Conservation (phyloP, 371 early-diverging fungal species). For the Rhizomucor miehei region DNA sequence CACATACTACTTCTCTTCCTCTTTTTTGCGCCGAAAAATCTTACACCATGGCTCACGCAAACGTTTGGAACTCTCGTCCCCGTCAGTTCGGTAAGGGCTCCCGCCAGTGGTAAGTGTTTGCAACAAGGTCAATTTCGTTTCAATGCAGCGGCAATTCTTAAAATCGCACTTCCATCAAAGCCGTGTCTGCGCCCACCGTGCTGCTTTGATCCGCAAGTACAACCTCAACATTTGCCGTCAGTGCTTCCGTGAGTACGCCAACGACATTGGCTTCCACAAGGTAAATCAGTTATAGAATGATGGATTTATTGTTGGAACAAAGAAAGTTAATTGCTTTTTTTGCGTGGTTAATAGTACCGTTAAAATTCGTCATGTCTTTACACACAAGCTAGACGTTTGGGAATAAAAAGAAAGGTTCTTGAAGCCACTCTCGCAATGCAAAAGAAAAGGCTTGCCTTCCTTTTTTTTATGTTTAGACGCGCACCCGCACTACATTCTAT, state of each 20-base stretch:
- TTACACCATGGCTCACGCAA: conserved; percentile 85
- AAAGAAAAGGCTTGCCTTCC: not conserved
- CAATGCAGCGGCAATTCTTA: not conserved
- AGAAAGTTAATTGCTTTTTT: not conserved
- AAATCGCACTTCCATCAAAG: conserved; percentile 37
- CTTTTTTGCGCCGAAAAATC: conserved; percentile 5
- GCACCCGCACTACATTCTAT: too few species aligned
- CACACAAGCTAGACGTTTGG: too few species aligned
- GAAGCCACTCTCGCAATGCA: too few species aligned
- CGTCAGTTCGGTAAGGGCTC: conserved; percentile 95
- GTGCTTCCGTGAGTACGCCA: conserved; percentile 99
- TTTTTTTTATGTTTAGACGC: too few species aligned
- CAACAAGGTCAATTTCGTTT: not conserved
- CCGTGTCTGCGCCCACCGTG: conserved; percentile 96
- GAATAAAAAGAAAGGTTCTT: too few species aligned
- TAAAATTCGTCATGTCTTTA: not conserved
- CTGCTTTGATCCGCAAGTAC: conserved; percentile 99
- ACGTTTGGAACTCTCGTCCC: conserved; percentile 94
- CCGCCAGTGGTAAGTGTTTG: conserved; percentile 80
- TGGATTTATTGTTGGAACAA: not conserved
- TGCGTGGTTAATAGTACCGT: not conserved
- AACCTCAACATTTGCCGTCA: conserved; percentile 98
- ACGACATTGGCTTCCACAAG: conserved; percentile 98
- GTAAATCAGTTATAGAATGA: conserved; percentile 18
- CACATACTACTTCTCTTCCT: not conserved